Conservation (phyloP, 306 rosid genomes). For the Cicer yamashitae region DNA sequence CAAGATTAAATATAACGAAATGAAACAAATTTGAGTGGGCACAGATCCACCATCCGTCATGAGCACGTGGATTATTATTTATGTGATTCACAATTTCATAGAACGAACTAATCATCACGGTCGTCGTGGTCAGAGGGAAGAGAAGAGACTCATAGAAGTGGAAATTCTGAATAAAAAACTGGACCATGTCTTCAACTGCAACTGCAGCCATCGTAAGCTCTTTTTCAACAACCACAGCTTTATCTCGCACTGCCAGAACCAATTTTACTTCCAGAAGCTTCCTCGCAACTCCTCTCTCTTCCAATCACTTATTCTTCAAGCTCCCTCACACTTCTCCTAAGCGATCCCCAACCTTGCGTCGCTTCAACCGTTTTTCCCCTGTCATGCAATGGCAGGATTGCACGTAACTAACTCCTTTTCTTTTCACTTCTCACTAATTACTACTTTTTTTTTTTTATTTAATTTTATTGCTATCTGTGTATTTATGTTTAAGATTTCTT, state of each 20-base stretch:
- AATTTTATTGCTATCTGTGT: not conserved
- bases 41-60: not conserved
- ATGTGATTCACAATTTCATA: constrained; percentile 22
- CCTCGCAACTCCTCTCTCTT: constrained; percentile 47
- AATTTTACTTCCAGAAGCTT: constrained; percentile 44
- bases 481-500: not conserved
- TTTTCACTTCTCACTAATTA: not conserved
- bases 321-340: constrained; percentile 46
- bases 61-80: constrained; percentile 14
- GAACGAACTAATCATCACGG: not conserved
- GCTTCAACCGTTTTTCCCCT: constrained; percentile 57
- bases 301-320: constrained; percentile 49
- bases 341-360: constrained; percentile 50
- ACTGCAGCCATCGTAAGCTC: constrained; percentile 25
- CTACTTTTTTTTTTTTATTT: not conserved
- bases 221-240: constrained; percentile 41
- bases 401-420: constrained; percentile 63
- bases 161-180: not conserved
- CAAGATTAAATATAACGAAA: not conserved
- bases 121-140: not conserved
- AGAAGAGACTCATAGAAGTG: not conserved
- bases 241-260: constrained; percentile 32
- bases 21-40: constrained; percentile 15
- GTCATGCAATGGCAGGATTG: constrained; percentile 99
- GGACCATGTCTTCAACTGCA: constrained; percentile 57